Percentiles rank a stretch among this genome's conserved stretches.
These are phyloP conservation scores for Vickermania ingenoplastis DNA, from an alignment of 208 protist species.

Conservation along the genomic window DNA sequence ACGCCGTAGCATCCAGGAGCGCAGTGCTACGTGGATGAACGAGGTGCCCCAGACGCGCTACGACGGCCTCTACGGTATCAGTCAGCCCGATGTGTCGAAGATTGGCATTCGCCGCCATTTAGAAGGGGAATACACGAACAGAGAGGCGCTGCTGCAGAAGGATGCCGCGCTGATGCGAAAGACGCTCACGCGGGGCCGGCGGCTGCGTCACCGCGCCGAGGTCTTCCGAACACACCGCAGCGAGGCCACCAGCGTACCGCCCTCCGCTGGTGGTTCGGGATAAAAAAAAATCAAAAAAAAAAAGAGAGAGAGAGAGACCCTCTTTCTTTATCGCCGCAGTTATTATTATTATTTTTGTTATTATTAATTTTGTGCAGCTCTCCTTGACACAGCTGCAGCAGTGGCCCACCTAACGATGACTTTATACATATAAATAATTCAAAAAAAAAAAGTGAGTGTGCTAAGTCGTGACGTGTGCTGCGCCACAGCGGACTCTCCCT, in stretches of 20 bases:
- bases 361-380: too few species aligned
- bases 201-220: conserved; percentile 70
- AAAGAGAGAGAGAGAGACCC: background rate
- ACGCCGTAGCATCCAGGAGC: conserved; percentile 49
- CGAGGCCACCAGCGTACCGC: conserved; percentile 20
- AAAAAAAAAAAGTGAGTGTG: too few species aligned
- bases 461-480: too few species aligned
- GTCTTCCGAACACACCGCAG: conserved; percentile 62
- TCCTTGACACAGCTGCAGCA: too few species aligned
- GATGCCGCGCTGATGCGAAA: conserved; percentile 71
- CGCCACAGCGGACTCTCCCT: too few species aligned
- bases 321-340: too few species aligned
- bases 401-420: too few species aligned
- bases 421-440: too few species aligned
- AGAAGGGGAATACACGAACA: conserved; percentile 72
- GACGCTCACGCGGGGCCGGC: conserved; percentile 51
- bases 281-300: conserved; percentile 6
- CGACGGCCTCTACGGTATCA: conserved; percentile 80
- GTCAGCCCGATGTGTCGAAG: conserved; percentile 69
- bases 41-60: conserved; percentile 86
- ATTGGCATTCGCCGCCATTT: conserved; percentile 83
- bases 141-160: conserved; percentile 57
- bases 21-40: conserved; percentile 77
- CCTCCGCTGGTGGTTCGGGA: conserved; percentile 8
- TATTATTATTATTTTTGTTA: too few species aligned